Percentiles rank a stretch among this genome's conserved stretches.
These are phyloP conservation scores for Lophiotrema nucula DNA, from an alignment of 495 filamentous ascomycete species.

Conservation along the genomic window DNA sequence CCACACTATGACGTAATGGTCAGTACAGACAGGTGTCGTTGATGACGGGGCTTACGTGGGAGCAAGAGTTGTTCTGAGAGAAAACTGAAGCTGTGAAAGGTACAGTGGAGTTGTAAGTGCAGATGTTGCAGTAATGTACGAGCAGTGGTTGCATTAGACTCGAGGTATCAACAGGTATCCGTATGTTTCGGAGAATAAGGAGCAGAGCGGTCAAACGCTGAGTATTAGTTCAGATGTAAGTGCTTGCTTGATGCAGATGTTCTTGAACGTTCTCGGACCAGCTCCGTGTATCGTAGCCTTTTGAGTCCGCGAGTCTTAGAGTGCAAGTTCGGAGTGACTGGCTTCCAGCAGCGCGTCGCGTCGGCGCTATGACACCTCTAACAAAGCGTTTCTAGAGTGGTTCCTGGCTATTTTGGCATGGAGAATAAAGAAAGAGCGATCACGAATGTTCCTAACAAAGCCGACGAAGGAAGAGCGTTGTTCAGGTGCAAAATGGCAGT, in stretches of 20 bases:
- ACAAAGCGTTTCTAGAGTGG: background rate
- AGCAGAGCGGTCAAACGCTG: constrained; percentile 6
- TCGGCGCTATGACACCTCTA: constrained; percentile 4
- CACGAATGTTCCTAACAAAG: constrained; percentile 15
- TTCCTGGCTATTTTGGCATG: background rate
- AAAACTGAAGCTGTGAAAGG: constrained; percentile 42
- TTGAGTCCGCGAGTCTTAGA: constrained; percentile 18
- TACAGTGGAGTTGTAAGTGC: constrained; percentile 41
- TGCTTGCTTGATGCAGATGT: constrained; percentile 9
- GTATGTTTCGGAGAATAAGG: background rate
- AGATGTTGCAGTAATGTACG: constrained; percentile 41
- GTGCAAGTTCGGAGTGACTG: background rate
- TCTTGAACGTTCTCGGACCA: constrained; percentile 2
- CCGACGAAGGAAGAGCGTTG: constrained; percentile 4
- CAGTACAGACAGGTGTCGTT: constrained; percentile 18
- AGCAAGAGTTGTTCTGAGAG: constrained; percentile 39
- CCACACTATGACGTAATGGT: constrained; percentile 42
- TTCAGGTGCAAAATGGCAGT: constrained; percentile 4
- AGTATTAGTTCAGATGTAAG: constrained; percentile 22
- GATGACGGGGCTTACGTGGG: constrained; percentile 39
- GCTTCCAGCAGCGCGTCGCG: constrained; percentile 9
- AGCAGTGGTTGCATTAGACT: constrained; percentile 38
- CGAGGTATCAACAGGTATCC: constrained; percentile 15
- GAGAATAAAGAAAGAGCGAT: constrained; percentile 7
- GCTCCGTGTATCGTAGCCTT: constrained; percentile 5